phyloP scores from a whole-genome alignment of 208 protist genomes.

The Trypanosoma cruzi region DNA sequence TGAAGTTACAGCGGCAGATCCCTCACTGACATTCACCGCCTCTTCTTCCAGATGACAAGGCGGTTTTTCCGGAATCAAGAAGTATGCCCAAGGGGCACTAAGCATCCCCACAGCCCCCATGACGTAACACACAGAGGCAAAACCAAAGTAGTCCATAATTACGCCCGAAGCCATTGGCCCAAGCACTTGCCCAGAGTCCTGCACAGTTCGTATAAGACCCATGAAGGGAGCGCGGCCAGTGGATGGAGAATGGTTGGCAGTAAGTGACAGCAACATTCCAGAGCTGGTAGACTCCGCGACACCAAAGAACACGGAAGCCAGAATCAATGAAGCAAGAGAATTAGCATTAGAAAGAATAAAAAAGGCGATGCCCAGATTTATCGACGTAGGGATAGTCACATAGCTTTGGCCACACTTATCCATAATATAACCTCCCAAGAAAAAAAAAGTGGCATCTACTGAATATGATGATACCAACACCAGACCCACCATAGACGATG shows the following conservation, averaged over 20 bases:
- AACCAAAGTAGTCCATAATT: slow-evolving; percentile 38
- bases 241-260: slow-evolving; percentile 57
- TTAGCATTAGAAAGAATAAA: slow-evolving; percentile 41
- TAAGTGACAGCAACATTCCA: slow-evolving; percentile 77
- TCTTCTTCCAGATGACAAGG: slow-evolving; percentile 10
- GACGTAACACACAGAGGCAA: slow-evolving; percentile 40
- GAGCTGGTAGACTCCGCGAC: slow-evolving; percentile 65
- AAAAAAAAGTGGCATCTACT: slow-evolving; percentile 51
- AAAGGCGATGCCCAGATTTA: slow-evolving; percentile 56
- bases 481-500: slow-evolving; percentile 21
- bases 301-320: slow-evolving; percentile 48
- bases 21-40: neutral
- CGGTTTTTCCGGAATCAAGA: slow-evolving; percentile 42
- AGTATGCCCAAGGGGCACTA: slow-evolving; percentile 46
- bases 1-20: neutral
- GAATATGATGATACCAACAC: slow-evolving; percentile 48
- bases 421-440: slow-evolving; percentile 76
- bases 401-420: slow-evolving; percentile 55
- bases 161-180: slow-evolving; percentile 46
- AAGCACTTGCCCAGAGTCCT: slow-evolving; percentile 70
- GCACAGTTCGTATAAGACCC: slow-evolving; percentile 74
- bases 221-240: slow-evolving; percentile 66
- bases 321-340: slow-evolving; percentile 41
- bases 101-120: slow-evolving; percentile 47
- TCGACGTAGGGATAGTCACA: slow-evolving; percentile 56